Base-by-base conservation (phyloP, 257 asterid species). In the Plantago elongata region DNA sequence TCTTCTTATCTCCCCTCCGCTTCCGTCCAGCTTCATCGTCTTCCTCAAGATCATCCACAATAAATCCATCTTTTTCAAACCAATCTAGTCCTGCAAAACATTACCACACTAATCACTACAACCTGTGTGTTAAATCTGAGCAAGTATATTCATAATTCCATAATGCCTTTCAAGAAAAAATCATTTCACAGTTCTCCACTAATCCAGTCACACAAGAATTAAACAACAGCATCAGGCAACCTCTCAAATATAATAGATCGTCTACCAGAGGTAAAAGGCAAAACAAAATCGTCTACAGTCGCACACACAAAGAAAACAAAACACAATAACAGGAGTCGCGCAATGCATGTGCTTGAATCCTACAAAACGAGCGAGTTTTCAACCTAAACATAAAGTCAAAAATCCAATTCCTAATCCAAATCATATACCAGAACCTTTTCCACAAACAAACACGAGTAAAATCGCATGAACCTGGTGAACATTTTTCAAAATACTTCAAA, bases 31-130 rank as follows among this genome's bases (percentile, higher is more conserved):
- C 95, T 12, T 81, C 96, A 29, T 73, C 89, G 57, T 83, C 95
- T 13, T 81, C 90, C 38, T 84, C 98, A 27, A 74, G 72, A 52
- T 86, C 99, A 42, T 85, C 88, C 67, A 92, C 99, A 71, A 92
- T 84, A 82, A 92, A 92, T 11, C 95, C 97, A 74, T 92, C 99
- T 66, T 89, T 83, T 79, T 92, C 99, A 38, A 76, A 92, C 68
- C 89, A 95, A 81, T 92, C 97, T 75, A 84, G 90, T 51, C 93
- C 95, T 56, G 42, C 59, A 54, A 22, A 54, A 54, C 11, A 9
- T 11, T 0, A 54, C 43, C 8, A 54, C 42, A 12, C 18, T 54
- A 54, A 27, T 27, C 40, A 54, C 58, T 18, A 54, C 37, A 3
- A 9, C 14, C 22, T 51, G 8, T 16, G 38, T 18, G 57, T 17